Evolutionary conservation across 2,329 filamentous ascomycete genomes (phyloP).

Genomic region (Aureobasidium sp.): DNA sequence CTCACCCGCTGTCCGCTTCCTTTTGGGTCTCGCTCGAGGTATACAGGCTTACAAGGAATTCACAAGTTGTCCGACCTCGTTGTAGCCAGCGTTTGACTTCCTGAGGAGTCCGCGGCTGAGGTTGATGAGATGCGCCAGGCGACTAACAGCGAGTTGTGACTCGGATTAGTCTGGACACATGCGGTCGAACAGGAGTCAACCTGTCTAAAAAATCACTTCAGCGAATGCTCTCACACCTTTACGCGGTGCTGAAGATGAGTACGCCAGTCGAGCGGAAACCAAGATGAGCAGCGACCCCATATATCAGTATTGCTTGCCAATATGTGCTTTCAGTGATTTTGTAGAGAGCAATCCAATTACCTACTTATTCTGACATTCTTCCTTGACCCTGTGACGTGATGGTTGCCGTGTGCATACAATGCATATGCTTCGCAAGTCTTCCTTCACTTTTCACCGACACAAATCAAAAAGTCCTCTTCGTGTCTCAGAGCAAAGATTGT

Average conservation of each 20-base stretch:
- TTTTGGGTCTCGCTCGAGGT: background rate
- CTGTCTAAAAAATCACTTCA: slow-evolving; percentile 12
- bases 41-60: background rate
- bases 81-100: background rate
- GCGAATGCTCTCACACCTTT: slow-evolving; percentile 11
- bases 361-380: background rate
- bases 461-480: background rate
- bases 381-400: background rate
- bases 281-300: slow-evolving; percentile 1
- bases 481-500: background rate
- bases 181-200: slow-evolving; percentile 9
- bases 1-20: background rate
- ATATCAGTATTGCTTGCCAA: background rate
- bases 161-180: background rate
- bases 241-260: slow-evolving; percentile 10
- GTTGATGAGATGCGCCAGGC: background rate
- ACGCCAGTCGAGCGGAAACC: slow-evolving; percentile 12
- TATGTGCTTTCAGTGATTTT: background rate
- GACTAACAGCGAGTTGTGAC: background rate
- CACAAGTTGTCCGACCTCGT: background rate
- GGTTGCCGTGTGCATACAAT: background rate
- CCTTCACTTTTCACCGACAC: background rate
- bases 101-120: background rate
- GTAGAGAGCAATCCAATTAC: background rate
- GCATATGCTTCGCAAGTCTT: background rate